Percentiles rank a stretch among this genome's conserved stretches.
Evolutionary conservation across 2,329 filamentous ascomycete species (phyloP).

Genomic region (Scolecobasidium constrictum): DNA sequence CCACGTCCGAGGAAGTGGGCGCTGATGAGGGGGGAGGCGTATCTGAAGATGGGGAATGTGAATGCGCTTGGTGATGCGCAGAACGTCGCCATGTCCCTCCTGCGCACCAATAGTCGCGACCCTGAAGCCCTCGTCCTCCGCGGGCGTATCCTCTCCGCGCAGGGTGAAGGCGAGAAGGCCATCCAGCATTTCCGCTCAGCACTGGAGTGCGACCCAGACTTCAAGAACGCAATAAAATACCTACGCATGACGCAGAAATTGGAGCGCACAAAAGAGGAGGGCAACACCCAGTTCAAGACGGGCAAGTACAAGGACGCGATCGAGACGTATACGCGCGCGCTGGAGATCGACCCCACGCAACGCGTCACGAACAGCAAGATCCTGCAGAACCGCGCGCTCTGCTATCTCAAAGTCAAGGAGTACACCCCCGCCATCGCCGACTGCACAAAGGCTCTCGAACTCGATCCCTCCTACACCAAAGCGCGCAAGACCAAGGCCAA

Average conservation of each 20-base stretch:
- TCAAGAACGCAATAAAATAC: slow-evolving; percentile 77
- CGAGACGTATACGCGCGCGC: slow-evolving; percentile 70
- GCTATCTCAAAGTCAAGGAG: slow-evolving; percentile 71
- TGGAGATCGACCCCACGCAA: slow-evolving; percentile 79
- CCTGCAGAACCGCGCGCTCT: slow-evolving; percentile 83
- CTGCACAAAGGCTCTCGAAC: slow-evolving; percentile 69
- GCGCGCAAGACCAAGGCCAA: slow-evolving; percentile 91
- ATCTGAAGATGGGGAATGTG: slow-evolving; percentile 81
- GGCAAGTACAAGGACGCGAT: slow-evolving; percentile 71
- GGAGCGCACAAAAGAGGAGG: slow-evolving; percentile 86
- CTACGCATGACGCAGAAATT: slow-evolving; percentile 84
- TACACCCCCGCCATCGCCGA: slow-evolving; percentile 74
- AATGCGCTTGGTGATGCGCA: slow-evolving; percentile 88
- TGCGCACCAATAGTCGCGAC: slow-evolving; percentile 80
- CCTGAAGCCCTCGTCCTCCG: slow-evolving; percentile 87
- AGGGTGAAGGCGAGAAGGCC: slow-evolving; percentile 92
- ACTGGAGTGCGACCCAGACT: slow-evolving; percentile 82
- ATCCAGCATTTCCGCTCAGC: slow-evolving; percentile 87
- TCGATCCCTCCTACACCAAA: slow-evolving; percentile 80
- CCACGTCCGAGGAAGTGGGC: slow-evolving; percentile 86
- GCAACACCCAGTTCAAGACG: slow-evolving; percentile 81
- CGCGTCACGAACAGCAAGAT: slow-evolving; percentile 91
- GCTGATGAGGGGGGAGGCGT: slow-evolving; percentile 81
- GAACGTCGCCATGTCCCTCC: slow-evolving; percentile 78
- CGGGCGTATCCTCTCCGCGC: slow-evolving; percentile 75